A percentile compares a stretch with the other conserved stretches of the same genome.
Conservation (phyloP, 2,329 filamentous ascomycete species). For the Colletotrichum limetticola region DNA sequence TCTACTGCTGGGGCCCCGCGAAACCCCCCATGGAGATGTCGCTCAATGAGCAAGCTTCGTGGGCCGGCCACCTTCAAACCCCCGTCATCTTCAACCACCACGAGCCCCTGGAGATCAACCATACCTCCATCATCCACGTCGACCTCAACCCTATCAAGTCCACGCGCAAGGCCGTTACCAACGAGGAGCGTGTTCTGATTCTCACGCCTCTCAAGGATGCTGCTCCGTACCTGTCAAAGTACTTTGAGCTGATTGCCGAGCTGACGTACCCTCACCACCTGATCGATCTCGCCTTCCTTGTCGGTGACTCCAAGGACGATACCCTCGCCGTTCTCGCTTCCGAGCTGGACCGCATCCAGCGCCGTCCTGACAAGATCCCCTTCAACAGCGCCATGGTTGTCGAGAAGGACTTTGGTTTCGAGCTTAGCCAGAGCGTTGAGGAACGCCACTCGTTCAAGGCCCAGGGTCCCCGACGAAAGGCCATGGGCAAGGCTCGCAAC, state of each 20-base stretch:
- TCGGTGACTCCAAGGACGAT: conserved; percentile 91
- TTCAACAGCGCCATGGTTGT: conserved; percentile 89
- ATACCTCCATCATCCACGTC: conserved; percentile 79
- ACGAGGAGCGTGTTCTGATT: conserved; percentile 89
- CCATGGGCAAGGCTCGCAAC: conserved; percentile 90
- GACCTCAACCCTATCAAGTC: conserved; percentile 88
- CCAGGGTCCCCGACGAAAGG: conserved; percentile 89
- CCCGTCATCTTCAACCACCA: conserved; percentile 98
- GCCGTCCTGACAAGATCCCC: conserved; percentile 79
- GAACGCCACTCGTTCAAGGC: conserved; percentile 87
- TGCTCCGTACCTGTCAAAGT: conserved; percentile 81
- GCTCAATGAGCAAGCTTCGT: conserved; percentile 87
- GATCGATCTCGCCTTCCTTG: conserved; percentile 94
- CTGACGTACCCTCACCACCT: conserved; percentile 94
- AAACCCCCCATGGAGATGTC: conserved; percentile 98
- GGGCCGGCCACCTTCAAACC: conserved; percentile 89
- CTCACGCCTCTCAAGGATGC: conserved; percentile 95
- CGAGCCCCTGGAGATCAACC: conserved; percentile 85
- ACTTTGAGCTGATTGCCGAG: conserved; percentile 91
- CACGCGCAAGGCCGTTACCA: conserved; percentile 79
- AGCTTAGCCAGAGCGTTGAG: conserved; percentile 80
- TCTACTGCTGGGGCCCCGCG: conserved; percentile 95
- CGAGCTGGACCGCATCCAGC: conserved; percentile 90
- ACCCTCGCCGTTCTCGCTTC: conserved; percentile 86
- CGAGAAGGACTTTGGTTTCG: conserved; percentile 88